Percentiles rank a stretch among this genome's conserved stretches.
Conservation (phyloP, 352 stramenopile species). For the Achlya hypogyna region DNA sequence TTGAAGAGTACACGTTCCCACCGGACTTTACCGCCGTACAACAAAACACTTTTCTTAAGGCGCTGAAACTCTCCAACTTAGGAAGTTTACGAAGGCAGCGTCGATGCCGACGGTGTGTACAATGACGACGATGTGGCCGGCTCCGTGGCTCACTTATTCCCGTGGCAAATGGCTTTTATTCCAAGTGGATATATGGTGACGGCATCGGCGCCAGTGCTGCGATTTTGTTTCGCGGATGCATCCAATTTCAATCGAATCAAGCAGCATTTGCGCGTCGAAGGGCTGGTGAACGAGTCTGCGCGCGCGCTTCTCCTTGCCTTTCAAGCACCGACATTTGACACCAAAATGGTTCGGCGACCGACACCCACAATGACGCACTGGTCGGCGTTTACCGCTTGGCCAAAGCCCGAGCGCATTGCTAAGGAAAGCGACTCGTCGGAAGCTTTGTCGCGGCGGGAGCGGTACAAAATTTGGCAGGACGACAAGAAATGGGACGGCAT, state of each 20-base stretch:
- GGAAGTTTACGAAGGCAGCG: too few relatives aligned
- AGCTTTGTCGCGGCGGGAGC: constrained; percentile 53
- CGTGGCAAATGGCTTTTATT: constrained; percentile 37
- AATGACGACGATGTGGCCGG: too few relatives aligned
- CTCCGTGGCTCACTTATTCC: too few relatives aligned
- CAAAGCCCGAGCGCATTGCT: constrained; percentile 35
- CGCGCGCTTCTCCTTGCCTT: constrained; percentile 37
- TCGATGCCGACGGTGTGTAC: constrained; percentile 19
- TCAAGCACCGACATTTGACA: constrained; percentile 43
- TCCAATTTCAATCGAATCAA: constrained; percentile 70
- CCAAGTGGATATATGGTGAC: constrained; percentile 31
- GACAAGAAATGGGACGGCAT: constrained; percentile 58
- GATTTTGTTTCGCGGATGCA: constrained; percentile 65
- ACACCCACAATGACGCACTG: constrained; percentile 30
- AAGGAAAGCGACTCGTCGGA: constrained; percentile 33
- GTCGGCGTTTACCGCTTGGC: constrained; percentile 51
- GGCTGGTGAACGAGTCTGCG: constrained; percentile 31
- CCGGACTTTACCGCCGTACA: background rate
- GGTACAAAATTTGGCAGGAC: constrained; percentile 73
- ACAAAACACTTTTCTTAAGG: too few relatives aligned
- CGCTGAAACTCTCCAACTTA: too few relatives aligned
- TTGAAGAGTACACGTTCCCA: constrained; percentile 7
- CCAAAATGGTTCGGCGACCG: constrained; percentile 42
- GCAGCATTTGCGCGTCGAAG: constrained; percentile 35
- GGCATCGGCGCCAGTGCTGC: constrained; percentile 26